Evolutionary conservation across 2,329 filamentous ascomycete genomes (phyloP).

Genomic region (Berkeleyomyces basicola): DNA sequence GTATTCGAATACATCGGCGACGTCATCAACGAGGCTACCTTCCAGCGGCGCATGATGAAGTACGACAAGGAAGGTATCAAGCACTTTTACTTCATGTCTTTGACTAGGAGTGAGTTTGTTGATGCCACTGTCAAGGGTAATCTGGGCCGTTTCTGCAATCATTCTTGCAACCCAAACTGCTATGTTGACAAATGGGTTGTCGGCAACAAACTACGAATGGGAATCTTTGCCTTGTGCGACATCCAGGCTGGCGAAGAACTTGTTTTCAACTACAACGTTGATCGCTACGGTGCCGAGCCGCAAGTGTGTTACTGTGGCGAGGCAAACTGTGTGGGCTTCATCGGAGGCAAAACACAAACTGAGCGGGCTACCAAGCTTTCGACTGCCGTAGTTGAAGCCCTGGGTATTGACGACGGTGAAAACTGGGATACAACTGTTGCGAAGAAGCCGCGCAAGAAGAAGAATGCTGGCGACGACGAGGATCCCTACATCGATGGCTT

Average conservation of each 20-base stretch:
- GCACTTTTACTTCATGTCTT: slow-evolving; percentile 99
- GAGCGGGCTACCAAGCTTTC: slow-evolving; percentile 87
- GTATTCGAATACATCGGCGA: slow-evolving; percentile 98
- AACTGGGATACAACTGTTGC: slow-evolving; percentile 82
- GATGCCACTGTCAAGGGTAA: slow-evolving; percentile 96
- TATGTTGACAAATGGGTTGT: slow-evolving; percentile 99
- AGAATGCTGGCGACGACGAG: slow-evolving; percentile 76
- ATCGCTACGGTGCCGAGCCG: slow-evolving; percentile 90
- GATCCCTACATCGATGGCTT: slow-evolving; percentile 91
- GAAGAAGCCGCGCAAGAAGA: slow-evolving; percentile 87
- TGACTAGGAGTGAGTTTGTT: slow-evolving; percentile 90
- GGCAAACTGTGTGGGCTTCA: slow-evolving; percentile 85
- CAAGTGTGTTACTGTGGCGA: slow-evolving; percentile 96
- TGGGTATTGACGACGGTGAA: slow-evolving; percentile 85
- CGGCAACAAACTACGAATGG: slow-evolving; percentile 93
- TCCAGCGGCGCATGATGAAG: slow-evolving; percentile 75
- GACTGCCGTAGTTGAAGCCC: slow-evolving; percentile 75
- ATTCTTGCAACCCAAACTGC: slow-evolving; percentile 97
- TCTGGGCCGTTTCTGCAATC: slow-evolving; percentile 92
- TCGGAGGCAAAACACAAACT: slow-evolving; percentile 94
- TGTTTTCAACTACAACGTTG: slow-evolving; percentile 99
- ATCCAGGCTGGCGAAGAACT: slow-evolving; percentile 84
- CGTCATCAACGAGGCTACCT: slow-evolving; percentile 84
- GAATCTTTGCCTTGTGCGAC: slow-evolving; percentile 79
- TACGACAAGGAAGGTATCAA: slow-evolving; percentile 96